These are phyloP conservation scores for Termitomyces sp. DNA, from an alignment of 768 basidiomycete genomes.

Conservation along the genomic window DNA sequence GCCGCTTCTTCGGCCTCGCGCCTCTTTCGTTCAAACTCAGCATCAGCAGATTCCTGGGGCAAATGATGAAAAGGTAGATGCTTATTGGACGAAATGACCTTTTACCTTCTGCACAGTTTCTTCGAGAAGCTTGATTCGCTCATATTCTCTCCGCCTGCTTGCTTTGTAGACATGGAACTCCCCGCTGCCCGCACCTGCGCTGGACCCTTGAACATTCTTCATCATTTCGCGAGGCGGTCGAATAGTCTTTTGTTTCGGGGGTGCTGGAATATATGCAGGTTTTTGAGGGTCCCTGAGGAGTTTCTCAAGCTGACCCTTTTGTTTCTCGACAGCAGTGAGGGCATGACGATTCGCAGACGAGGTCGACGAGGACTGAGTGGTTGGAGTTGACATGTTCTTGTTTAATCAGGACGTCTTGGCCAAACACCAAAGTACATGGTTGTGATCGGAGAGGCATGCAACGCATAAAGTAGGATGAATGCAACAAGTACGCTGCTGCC, in stretches of 20 bases:
- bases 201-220: constrained; percentile 98
- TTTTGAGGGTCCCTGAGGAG: constrained; percentile 88
- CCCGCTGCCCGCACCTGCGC: constrained; percentile 94
- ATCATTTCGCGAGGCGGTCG: constrained; percentile 90
- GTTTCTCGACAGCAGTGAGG: constrained; percentile 46
- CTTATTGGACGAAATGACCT: constrained; percentile 14
- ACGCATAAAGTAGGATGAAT: constrained; percentile 2
- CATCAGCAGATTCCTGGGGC: constrained; percentile 58
- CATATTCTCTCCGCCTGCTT: constrained; percentile 88
- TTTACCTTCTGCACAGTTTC: constrained; percentile 70
- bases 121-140: constrained; percentile 86
- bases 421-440: background rate
- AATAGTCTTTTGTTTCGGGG: constrained; percentile 78
- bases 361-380: constrained; percentile 16
- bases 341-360: constrained; percentile 41
- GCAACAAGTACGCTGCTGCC: constrained; percentile 1
- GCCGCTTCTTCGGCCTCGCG: constrained; percentile 63
- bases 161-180: constrained; percentile 99
- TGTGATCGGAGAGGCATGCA: background rate
- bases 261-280: constrained; percentile 70
- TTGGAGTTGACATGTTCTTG: constrained; percentile 8
- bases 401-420: background rate
- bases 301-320: constrained; percentile 68
- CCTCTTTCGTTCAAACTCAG: constrained; percentile 73
- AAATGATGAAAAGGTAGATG: constrained; percentile 2